Evolutionary conservation across 345 rosid species (phyloP).

Genomic region (Acer negundo): DNA sequence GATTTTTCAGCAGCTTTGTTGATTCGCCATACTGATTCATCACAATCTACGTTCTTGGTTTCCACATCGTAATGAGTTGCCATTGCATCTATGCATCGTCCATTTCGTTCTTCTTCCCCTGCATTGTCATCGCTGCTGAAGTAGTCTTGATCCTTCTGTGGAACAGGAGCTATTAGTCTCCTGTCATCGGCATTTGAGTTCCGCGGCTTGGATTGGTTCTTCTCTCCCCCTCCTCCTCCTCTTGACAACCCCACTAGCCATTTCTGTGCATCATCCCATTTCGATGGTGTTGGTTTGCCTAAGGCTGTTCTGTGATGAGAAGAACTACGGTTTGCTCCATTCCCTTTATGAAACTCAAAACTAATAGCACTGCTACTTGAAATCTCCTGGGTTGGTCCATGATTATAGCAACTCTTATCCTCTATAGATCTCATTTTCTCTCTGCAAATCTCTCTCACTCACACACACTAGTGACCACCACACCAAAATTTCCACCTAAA

Average conservation of each 20-base stretch:
- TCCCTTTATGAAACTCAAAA: conserved; percentile 78
- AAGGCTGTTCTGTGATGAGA: conserved; percentile 72
- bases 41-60: conserved; percentile 81
- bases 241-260: conserved; percentile 86
- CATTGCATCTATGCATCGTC: conserved; percentile 23
- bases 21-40: conserved; percentile 63
- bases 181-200: conserved; percentile 92
- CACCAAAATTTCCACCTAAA: not conserved
- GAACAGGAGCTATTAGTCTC: conserved; percentile 82
- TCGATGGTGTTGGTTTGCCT: conserved; percentile 90
- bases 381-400: conserved; percentile 55
- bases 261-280: conserved; percentile 99
- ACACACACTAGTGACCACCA: conserved; percentile 6
- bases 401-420: conserved; percentile 51
- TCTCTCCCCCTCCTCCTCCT: conserved; percentile 51
- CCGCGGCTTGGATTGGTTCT: conserved; percentile 54
- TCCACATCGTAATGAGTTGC: conserved; percentile 42
- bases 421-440: conserved; percentile 72
- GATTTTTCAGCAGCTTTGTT: conserved; percentile 46
- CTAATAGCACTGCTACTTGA: conserved; percentile 35
- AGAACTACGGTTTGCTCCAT: conserved; percentile 49
- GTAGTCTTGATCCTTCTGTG: conserved; percentile 66
- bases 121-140: conserved; percentile 48
- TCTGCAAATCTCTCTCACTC: conserved; percentile 20
- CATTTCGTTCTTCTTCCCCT: conserved; percentile 42